Evolutionary conservation across 345 rosid species (phyloP).

Genomic region (Dipteronia dyeriana): DNA sequence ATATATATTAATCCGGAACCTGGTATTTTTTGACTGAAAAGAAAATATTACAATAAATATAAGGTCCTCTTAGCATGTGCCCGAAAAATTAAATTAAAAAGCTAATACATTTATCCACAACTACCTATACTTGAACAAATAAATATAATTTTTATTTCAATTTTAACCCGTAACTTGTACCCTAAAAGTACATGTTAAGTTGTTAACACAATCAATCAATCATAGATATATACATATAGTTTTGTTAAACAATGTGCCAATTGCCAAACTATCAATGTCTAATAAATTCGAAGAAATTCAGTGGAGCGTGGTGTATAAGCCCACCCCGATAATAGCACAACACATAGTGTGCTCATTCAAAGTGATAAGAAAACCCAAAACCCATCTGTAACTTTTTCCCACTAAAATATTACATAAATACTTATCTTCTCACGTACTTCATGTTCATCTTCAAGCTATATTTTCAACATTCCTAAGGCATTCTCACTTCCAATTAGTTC

Average conservation of each 20-base stretch:
- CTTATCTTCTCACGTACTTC: neutral
- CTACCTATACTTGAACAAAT: neutral
- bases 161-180: neutral
- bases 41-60: neutral
- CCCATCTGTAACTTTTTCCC: neutral
- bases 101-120: no score
- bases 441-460: neutral
- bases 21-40: neutral
- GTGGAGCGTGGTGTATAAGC: neutral
- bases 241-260: no score
- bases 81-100: no score
- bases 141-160: neutral
- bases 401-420: neutral
- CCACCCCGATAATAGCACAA: neutral
- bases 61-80: neutral
- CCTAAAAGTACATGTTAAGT: neutral
- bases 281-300: neutral
- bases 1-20: no score
- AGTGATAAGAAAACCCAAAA: constrained; percentile 1
- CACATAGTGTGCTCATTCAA: neutral
- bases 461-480: neutral
- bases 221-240: neutral
- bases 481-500: neutral
- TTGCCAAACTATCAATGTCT: neutral
- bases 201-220: neutral